Evolutionary conservation across 805 yeast species (phyloP).

Genomic region (Kazachstania martiniae): DNA sequence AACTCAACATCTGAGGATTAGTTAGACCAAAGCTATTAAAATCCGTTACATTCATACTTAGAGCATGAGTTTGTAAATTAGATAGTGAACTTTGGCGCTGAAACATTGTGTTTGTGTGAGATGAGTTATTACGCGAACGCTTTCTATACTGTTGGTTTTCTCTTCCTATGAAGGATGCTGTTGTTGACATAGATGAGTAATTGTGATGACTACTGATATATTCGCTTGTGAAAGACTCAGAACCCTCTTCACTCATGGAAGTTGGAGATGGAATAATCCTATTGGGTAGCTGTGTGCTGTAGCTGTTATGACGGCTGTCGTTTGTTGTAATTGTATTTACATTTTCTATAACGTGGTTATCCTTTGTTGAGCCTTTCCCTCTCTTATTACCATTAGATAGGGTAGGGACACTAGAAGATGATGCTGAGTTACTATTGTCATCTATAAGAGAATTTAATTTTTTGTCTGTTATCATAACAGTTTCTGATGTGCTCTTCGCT

Average conservation of each 20-base stretch:
- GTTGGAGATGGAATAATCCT: slow-evolving; percentile 1
- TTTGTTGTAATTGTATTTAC: background rate
- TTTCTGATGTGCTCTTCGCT: slow-evolving; percentile 59
- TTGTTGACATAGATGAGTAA: slow-evolving; percentile 1
- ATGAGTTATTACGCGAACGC: background rate
- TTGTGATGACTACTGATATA: slow-evolving; percentile 9
- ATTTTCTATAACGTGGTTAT: background rate
- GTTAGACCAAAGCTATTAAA: background rate
- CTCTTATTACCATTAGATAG: slow-evolving; percentile 1
- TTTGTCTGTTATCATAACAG: slow-evolving; percentile 89
- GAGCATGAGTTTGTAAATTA: too few species aligned
- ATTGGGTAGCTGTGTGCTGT: background rate
- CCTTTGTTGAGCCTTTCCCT: too few species aligned
- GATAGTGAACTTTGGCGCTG: too few species aligned
- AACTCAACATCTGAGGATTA: background rate
- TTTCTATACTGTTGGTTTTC: too few species aligned
- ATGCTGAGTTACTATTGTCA: too few species aligned
- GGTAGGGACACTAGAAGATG: too few species aligned
- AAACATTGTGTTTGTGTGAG: background rate
- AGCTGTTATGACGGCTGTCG: too few species aligned
- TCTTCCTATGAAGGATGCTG: slow-evolving; percentile 3
- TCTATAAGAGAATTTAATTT: slow-evolving; percentile 31
- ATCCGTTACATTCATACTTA: background rate
- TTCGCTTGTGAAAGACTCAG: slow-evolving; percentile 52
- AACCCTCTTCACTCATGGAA: slow-evolving; percentile 11